Base-by-base conservation (phyloP, 164 flowering plant species). In the Magnolia sinica region DNA sequence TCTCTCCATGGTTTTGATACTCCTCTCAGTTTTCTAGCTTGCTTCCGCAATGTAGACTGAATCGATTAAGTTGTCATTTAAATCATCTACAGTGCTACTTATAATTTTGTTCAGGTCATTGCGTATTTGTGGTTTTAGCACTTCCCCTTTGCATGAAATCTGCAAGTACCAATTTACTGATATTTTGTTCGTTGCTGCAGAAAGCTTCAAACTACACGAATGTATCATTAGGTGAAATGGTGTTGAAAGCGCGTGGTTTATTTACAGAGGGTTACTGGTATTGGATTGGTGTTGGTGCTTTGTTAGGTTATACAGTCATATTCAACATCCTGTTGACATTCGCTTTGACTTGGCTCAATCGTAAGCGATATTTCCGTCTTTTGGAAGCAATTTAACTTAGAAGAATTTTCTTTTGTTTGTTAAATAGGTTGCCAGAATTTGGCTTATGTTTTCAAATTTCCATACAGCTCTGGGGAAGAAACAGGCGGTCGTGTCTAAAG, bases 231-330 rank as follows among this genome's bases (percentile, higher is more conserved):
- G 98, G 99, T 59, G 79, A 82, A 81, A 89, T 84, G 73, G 61
- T 96, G 59, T 71, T 96, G 79, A 89, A 80, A 84, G 82, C 85
- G 31, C 92, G 92, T 72, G 84, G 92, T 76, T 78, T 94, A 78
- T 96, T 91, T 81, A 74, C 91, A 50, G 89, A 92, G 80, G 82
- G 84, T 81, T 91, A 92, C 79, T 94, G 99, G 99, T 94, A 94
- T 82, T 96, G 98, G 98, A 94, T 96, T 85, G 99, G 99, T 61
- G 83, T 89, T 82, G 97, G 92, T 80, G 98, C 94, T 65, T 78
- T 96, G 88, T 79, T 88, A 77, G 97, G 98, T 83, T 96, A 92
- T 72, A 83, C 90, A 50, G 61, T 88, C 79, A 63, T 94, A 24
- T 92, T 96, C 83, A 96, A 96, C 76, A 11, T 85, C 55, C 89